phyloP scores from a whole-genome alignment of 2,329 filamentous ascomycete genomes.

The Penicillium polonicum region DNA sequence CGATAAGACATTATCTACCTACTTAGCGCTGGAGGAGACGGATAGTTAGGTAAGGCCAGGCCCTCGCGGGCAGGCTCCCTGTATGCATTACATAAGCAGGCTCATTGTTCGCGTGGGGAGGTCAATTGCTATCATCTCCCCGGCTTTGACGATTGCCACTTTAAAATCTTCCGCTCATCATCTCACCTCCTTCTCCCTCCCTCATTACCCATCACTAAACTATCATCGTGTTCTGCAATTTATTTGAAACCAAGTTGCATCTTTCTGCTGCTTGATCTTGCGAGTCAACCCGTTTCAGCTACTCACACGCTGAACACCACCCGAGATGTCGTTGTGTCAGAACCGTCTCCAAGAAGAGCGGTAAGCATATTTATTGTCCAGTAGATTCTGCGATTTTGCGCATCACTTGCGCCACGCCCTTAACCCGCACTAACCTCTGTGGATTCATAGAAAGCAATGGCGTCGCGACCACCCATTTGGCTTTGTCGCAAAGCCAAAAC shows the following conservation, averaged over 20 bases:
- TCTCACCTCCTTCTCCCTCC: not conserved
- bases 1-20: too few relatives aligned
- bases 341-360: constrained; percentile 86
- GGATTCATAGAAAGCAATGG: constrained; percentile 78
- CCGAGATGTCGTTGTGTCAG: constrained; percentile 77
- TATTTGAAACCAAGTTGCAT: not conserved
- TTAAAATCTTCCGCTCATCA: constrained; percentile 1
- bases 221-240: not conserved
- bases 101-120: constrained; percentile 4
- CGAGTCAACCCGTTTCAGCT: not conserved
- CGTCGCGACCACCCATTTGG: constrained; percentile 95
- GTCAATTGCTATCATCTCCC: constrained; percentile 9
- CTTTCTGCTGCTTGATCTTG: not conserved
- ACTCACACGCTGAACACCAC: not conserved
- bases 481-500: constrained; percentile 87
- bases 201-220: not conserved
- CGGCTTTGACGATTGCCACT: constrained; percentile 6
- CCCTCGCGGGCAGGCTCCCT: not conserved
- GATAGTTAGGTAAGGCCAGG: not conserved
- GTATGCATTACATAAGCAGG: not conserved
- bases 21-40: too few relatives aligned
- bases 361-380: constrained; percentile 42
- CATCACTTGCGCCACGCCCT: not conserved
- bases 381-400: not conserved
- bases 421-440: constrained; percentile 14